Conservation (phyloP, 2,329 filamentous ascomycete species). For the Neospermospora avenae region DNA sequence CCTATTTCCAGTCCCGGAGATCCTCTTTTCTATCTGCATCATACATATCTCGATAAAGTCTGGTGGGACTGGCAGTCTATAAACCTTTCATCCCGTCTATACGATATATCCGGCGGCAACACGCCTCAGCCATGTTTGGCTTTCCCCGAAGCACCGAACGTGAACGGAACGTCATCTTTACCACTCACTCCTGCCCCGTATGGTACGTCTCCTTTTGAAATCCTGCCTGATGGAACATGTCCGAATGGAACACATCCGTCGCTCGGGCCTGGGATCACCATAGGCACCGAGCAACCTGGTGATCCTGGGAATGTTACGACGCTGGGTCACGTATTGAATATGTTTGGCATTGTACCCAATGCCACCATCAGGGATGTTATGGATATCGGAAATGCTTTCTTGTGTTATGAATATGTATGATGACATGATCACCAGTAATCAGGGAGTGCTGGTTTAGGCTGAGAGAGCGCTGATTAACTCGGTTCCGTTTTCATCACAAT, state of each 20-base stretch:
- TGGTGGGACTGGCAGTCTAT: conserved; percentile 26
- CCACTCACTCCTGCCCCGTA: too few species aligned
- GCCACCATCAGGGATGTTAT: conserved; percentile 14
- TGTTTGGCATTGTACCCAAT: conserved; percentile 10
- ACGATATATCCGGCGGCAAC: neutral
- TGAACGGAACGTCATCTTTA: too few species aligned
- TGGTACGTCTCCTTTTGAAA: too few species aligned
- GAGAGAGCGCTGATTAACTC: too few species aligned
- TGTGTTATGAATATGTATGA: too few species aligned
- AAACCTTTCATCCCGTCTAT: neutral
- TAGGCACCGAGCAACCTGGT: neutral
- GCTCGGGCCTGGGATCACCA: too few species aligned
- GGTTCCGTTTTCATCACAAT: too few species aligned
- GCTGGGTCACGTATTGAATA: conserved; percentile 9
- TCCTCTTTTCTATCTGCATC: conserved; percentile 30
- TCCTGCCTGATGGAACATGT: too few species aligned
- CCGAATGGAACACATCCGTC: too few species aligned
- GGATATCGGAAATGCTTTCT: conserved; percentile 16
- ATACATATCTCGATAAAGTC: conserved; percentile 27
- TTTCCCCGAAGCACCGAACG: too few species aligned
- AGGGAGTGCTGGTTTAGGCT: too few species aligned
- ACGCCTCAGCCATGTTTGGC: neutral
- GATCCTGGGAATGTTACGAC: conserved; percentile 2
- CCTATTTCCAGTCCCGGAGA: conserved; percentile 18
- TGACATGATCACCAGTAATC: too few species aligned